Base-by-base conservation (phyloP, 192 early-diverging fungal species). In the Kappamyces sp. region DNA sequence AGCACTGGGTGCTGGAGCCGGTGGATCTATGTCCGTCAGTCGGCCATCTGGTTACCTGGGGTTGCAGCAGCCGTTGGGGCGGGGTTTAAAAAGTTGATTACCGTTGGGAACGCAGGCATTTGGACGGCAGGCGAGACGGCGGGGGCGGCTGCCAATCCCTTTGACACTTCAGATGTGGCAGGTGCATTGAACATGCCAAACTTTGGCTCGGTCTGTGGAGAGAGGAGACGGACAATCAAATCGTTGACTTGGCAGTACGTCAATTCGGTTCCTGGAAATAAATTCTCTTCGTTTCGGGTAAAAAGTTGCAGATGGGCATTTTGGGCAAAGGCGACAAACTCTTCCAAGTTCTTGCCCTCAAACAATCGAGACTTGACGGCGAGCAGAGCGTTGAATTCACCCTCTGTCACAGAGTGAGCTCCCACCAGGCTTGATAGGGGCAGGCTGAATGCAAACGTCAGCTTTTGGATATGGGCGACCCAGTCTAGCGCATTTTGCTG, bases 161-260 rank as follows among this genome's bases (percentile, higher is more conserved):
- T 34, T 31, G 33, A 7, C 36, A 5, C 9, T 51, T 51, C 49
- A 7, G 6, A 15, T 51, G 4, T 1, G 36, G 49, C 9, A 0
- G 6, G 23, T 33, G 33, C 12, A 32, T 31, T 31, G 46, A 59
- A 59, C n/a, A 44, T 23, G 13, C 63, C 66, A 50, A 66, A 68
- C 51, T 67, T 61, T 1, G 73, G 73, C 12, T 52, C 49, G 9
- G 69, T 10, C 31, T 53, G 51, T 5, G 73, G 69, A 40, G 60
- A 38, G 13, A 71, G 49, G 39, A 75, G 33, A 2, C 13, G 53
- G 32, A 49, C 47, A 31, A 72, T 43, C 5, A 62, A 15, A 9
- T 55, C 46, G 15, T 49, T 47, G 15, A 75, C 12, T 15, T 75
- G 46, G 23, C 47, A 50, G 61, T 63, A 75, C 12, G 63, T 63